Evolutionary conservation across 208 protist species (phyloP), one percentile per base, ranked within the genome.

Genomic region (Leptomonas seymouri): DNA sequence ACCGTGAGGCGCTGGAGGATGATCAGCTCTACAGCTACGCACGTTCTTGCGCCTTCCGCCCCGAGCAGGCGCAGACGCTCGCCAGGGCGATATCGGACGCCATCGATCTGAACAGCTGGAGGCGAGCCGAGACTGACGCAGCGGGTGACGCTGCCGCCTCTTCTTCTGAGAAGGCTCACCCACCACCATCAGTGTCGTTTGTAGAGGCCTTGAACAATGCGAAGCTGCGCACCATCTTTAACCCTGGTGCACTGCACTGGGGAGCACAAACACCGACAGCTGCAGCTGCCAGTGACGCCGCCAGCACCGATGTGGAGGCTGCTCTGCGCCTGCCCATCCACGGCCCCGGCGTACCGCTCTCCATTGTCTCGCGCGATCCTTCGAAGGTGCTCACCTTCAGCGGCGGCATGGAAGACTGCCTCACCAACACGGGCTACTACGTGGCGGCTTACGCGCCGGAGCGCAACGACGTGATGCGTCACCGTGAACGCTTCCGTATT

Each of bases 391-490:
- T 95, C 36, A 84, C 74, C 56, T 95, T 81, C 59, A 61, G 62
- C 42, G 91, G 88, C 14, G 87, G 86, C 16, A 80, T 96, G 85
- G 87, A 96, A 72, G 81, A 90, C 70, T 96, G 91, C 78, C 76
- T 96, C 56, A 81, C 88, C 48, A 96, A 96, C 76, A 96, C 91
- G 30, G 91, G 91, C n/a, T 82, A 82, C 73, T 96, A 96, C 74
- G 62, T 75, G 36, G 90, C 90, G 7, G 82, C 87, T 21, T 72
- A 87, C 56, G 63, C 71, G 3, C 30, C 71, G 14, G 84, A 81
- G 61, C 87, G 90, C 58, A 95, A 93, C 63, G 67, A 78, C 51
- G 87, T 93, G 27, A 21, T 11, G 12, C 55, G 61, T 36, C 87
- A 93, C 76, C 90, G 90, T 34, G 65, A 65, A 55, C 90, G 84